Evolutionary conservation across 257 asterid species (phyloP), one percentile per base, ranked within the genome.

Genomic region (Ophiorrhiza pumila): DNA sequence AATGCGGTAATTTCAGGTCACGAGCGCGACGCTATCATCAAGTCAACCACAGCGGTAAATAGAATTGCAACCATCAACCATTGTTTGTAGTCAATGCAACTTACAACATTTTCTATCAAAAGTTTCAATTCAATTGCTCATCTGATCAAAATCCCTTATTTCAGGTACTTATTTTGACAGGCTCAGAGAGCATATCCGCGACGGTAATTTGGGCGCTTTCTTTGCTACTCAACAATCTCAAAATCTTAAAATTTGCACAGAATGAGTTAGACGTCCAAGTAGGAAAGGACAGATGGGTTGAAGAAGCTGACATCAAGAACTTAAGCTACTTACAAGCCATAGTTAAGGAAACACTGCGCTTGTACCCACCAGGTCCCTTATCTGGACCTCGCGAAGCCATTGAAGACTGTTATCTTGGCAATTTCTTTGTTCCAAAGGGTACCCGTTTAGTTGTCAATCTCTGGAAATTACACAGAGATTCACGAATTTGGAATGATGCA

Each of bases 321-420:
- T 81, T 89, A 29, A 43, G 8, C 3, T 85, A 83, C 78, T 34
- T 89, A 1, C 84, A 84, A 49, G 85, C 95, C 14, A 73, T 85
- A 22, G 74, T 89, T 29, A 83, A 87, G 55, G 95, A 89, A 52
- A 85, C 90, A 0, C 63, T 89, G 0, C 83, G 90, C n/a, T 31
- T 89, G 58, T 87, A 83, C 78, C 95, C 96, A 12, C 90, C 91
- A 1, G 96, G 91, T 0, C 92, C 96, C 2, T 69, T 89, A 13
- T 27, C 82, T 0, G 92, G 88, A 4, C 92, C 92, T 0, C 88
- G 77, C 2, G 87, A 82, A 66, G 88, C 92, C 41, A 57, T 43
- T 0, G 73, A 84, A 42, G 87, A 89, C 0, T 85, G 93, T 68
- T 61, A 65, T 43, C 17, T 89, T 0, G 83, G 80, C 2, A 27